phyloP scores from a whole-genome alignment of 1,284 basidiomycete genomes.

The Rhodotorula sp. region DNA sequence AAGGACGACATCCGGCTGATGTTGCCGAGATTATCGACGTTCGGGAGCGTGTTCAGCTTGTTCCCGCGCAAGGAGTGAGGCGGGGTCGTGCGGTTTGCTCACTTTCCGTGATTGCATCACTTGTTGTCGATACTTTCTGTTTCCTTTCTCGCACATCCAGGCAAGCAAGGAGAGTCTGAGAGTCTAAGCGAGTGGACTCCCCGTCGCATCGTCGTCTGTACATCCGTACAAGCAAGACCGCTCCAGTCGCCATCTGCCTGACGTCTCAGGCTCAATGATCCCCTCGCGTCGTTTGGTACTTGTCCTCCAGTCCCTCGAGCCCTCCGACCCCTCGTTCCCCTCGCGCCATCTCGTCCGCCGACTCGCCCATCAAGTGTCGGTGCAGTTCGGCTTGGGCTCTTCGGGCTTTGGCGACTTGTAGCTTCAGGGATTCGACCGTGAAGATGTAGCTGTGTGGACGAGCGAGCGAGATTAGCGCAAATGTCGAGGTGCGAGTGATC shows the following conservation, averaged over 20 bases:
- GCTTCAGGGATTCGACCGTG: conserved; percentile 33
- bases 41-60: conserved; percentile 19
- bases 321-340: conserved; percentile 42
- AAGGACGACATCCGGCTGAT: neutral
- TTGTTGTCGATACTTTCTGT: neutral
- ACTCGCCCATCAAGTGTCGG: neutral
- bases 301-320: conserved; percentile 42
- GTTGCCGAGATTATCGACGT: conserved; percentile 11
- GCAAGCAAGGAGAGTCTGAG: neutral
- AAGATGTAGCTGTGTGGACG: conserved; percentile 24
- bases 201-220: too few species aligned
- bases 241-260: too few species aligned
- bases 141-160: neutral
- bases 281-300: conserved; percentile 44
- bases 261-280: conserved; percentile 45
- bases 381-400: conserved; percentile 3
- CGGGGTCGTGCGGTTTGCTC: neutral
- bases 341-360: conserved; percentile 12
- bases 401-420: conserved; percentile 26
- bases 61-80: neutral
- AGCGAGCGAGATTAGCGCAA: neutral
- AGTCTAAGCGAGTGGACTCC: neutral
- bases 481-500: neutral
- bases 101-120: neutral
- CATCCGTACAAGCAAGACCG: too few species aligned